Conservation (phyloP, 208 protist species). For the Acanthamoeba sp. region DNA sequence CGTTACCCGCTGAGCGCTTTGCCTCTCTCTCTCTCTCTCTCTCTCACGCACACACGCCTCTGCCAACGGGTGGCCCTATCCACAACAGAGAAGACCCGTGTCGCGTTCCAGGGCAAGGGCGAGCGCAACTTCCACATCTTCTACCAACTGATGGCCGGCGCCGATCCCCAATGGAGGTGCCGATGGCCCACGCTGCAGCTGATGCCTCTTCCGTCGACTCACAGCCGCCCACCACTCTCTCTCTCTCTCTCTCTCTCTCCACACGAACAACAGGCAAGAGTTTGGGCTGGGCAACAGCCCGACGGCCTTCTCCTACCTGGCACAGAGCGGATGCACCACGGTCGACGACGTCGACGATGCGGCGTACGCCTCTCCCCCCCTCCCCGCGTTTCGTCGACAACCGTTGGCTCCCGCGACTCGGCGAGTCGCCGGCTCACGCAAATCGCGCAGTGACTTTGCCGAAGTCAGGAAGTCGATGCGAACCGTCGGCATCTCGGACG, state of each 20-base stretch:
- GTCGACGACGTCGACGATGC: slow-evolving; percentile 80
- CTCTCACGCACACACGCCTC: too few species aligned
- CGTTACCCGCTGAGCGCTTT: too few species aligned
- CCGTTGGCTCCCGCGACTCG: too few species aligned
- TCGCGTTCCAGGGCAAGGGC: slow-evolving; percentile 82
- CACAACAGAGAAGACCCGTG: slow-evolving; percentile 86
- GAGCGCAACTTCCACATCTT: slow-evolving; percentile 98
- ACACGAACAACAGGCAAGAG: background rate
- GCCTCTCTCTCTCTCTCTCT: too few species aligned
- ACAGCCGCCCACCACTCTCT: background rate
- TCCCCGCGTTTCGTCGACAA: slow-evolving; percentile 58
- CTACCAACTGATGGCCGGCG: slow-evolving; percentile 90
- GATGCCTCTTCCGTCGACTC: background rate
- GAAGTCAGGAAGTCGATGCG: slow-evolving; percentile 76
- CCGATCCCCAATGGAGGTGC: background rate
- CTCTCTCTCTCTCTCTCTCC: background rate
- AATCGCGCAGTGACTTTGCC: background rate
- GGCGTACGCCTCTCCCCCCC: slow-evolving; percentile 74
- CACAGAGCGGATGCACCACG: slow-evolving; percentile 79
- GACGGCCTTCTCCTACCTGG: slow-evolving; percentile 75
- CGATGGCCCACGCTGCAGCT: slow-evolving; percentile 19
- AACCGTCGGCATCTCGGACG: slow-evolving; percentile 69
- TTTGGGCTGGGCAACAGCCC: slow-evolving; percentile 75
- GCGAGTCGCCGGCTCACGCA: too few species aligned
- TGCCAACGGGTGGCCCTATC: too few species aligned